These are phyloP conservation scores for Phaeosphaeria sp. DNA, from an alignment of 2,329 filamentous ascomycete genomes.

Conservation along the genomic window DNA sequence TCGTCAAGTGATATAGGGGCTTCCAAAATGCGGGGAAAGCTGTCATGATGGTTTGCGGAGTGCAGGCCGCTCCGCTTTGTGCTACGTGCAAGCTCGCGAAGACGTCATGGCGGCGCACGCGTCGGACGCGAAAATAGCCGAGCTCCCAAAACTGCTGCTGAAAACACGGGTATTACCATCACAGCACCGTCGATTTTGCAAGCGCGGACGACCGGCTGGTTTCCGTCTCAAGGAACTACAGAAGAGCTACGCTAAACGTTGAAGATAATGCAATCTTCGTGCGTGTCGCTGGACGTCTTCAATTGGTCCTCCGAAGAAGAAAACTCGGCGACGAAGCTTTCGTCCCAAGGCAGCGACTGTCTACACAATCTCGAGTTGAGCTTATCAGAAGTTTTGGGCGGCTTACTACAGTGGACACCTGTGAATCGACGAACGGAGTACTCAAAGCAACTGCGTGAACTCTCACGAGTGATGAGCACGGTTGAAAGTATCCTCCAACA, in stretches of 20 bases:
- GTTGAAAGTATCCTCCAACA: slow-evolving; percentile 41
- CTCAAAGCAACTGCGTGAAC: slow-evolving; percentile 41
- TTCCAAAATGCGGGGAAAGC: slow-evolving; percentile 31
- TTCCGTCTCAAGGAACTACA: background rate
- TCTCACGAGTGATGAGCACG: slow-evolving; percentile 32
- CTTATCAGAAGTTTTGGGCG: background rate
- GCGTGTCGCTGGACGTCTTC: background rate
- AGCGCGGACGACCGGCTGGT: background rate
- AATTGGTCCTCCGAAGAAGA: background rate
- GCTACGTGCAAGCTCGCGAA: slow-evolving; percentile 14
- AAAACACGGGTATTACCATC: slow-evolving; percentile 1
- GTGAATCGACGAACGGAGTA: slow-evolving; percentile 18
- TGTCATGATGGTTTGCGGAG: slow-evolving; percentile 23
- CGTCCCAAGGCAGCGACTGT: background rate
- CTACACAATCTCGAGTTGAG: background rate
- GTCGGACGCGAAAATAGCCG: slow-evolving; percentile 23
- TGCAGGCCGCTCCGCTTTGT: slow-evolving; percentile 22
- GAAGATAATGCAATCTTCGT: background rate
- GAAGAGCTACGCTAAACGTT: background rate
- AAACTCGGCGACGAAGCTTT: background rate
- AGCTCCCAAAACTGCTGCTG: slow-evolving; percentile 26
- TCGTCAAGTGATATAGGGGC: slow-evolving; percentile 3
- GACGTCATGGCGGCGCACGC: slow-evolving; percentile 29
- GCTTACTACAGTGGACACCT: background rate
- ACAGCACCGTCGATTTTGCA: background rate